A percentile compares a stretch with the other conserved stretches of the same genome.
These are phyloP conservation scores for Ceratonia siliqua DNA, from an alignment of 306 rosid genomes.

Conservation along the genomic window DNA sequence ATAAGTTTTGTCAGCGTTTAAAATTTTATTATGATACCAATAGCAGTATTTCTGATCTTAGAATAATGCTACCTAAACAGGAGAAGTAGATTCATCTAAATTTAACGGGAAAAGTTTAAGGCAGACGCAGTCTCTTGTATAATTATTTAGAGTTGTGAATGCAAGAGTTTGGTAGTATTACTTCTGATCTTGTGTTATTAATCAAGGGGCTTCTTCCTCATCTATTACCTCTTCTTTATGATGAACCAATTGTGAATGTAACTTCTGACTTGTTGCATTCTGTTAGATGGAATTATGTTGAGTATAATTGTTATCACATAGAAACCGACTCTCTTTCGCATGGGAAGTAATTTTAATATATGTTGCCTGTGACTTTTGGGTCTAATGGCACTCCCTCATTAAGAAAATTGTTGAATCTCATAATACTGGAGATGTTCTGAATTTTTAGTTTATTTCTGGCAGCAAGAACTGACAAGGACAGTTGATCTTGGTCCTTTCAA, in stretches of 20 bases:
- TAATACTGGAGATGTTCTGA: constrained; percentile 23
- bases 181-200: no score
- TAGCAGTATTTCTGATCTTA: constrained; percentile 21
- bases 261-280: constrained; percentile 10
- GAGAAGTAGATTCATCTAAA: no score
- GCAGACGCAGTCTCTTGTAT: no score
- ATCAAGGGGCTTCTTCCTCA: no score
- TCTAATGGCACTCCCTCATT: background rate
- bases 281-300: constrained; percentile 1
- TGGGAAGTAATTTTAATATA: background rate
- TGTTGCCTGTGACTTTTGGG: constrained; percentile 9
- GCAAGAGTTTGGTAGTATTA: no score
- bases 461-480: constrained; percentile 96
- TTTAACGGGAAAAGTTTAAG: no score
- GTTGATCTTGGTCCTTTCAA: constrained; percentile 99
- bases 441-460: constrained; percentile 42
- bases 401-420: background rate
- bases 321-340: background rate
- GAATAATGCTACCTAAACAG: no score
- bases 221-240: no score
- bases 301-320: background rate
- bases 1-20: constrained; percentile 26
- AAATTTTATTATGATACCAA: constrained; percentile 10
- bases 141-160: no score
- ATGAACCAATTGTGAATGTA: no score